Conservation (phyloP, 352 stramenopile species). For the Pythium myriotylum region DNA sequence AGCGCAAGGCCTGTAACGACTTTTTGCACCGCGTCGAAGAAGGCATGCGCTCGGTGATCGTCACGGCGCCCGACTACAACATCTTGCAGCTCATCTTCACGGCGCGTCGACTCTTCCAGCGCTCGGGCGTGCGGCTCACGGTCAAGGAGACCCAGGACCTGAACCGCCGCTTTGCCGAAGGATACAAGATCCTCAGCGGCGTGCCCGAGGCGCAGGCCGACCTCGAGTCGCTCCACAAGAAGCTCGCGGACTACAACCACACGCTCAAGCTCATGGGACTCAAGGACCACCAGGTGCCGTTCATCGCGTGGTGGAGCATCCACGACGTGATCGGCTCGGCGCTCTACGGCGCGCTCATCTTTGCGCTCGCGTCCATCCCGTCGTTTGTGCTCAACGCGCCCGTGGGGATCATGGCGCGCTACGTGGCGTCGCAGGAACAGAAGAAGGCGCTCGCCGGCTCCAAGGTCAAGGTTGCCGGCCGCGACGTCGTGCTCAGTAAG, state of each 20-base stretch:
- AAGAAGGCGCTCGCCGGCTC: slow-evolving; percentile 86
- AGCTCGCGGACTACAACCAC: slow-evolving; percentile 87
- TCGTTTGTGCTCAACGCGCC: slow-evolving; percentile 91
- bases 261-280: slow-evolving; percentile 87
- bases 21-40: slow-evolving; percentile 86
- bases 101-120: slow-evolving; percentile 94
- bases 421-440: slow-evolving; percentile 70
- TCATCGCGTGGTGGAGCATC: slow-evolving; percentile 87
- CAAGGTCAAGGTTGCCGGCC: slow-evolving; percentile 91
- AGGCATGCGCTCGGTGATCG: slow-evolving; percentile 92
- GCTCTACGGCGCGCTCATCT: slow-evolving; percentile 82
- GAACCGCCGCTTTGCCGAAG: slow-evolving; percentile 91
- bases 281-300: slow-evolving; percentile 90
- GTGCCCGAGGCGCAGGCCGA: slow-evolving; percentile 64
- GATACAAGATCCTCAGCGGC: slow-evolving; percentile 84
- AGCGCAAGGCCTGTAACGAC: slow-evolving; percentile 77
- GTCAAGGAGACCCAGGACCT: slow-evolving; percentile 92
- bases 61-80: slow-evolving; percentile 97
- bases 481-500: slow-evolving; percentile 91
- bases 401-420: slow-evolving; percentile 86
- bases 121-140: slow-evolving; percentile 79
- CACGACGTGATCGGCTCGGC: slow-evolving; percentile 90
- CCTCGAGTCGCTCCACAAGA: slow-evolving; percentile 59
- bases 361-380: slow-evolving; percentile 89
- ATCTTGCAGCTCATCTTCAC: slow-evolving; percentile 96